Conservation (phyloP, 2,329 filamentous ascomycete genomes). For the Pseudogymnoascus sp. region DNA sequence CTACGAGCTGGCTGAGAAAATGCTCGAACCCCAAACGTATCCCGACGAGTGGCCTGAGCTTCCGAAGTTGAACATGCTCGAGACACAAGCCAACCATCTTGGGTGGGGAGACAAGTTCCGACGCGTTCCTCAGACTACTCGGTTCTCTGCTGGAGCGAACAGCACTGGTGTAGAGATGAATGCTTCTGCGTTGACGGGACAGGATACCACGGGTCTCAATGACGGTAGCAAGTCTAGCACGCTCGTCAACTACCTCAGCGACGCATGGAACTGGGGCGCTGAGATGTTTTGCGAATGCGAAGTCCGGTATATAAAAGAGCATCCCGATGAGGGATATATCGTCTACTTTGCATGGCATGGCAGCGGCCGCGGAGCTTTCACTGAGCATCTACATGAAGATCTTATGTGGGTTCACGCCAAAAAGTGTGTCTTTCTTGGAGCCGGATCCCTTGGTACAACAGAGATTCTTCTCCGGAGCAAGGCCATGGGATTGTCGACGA, state of each 20-base stretch:
- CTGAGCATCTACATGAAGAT: conserved; percentile 46
- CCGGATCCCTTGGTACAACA: conserved; percentile 56
- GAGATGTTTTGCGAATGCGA: conserved; percentile 65
- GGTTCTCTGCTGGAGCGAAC: conserved; percentile 53
- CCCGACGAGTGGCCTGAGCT: conserved; percentile 49
- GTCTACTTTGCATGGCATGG: conserved; percentile 60
- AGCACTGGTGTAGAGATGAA: conserved; percentile 57
- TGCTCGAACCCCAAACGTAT: conserved; percentile 52
- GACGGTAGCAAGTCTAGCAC: conserved; percentile 62
- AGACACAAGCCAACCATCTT: conserved; percentile 47
- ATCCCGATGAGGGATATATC: conserved; percentile 47
- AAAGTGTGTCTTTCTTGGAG: conserved; percentile 58
- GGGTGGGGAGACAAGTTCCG: conserved; percentile 46
- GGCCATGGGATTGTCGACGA: conserved; percentile 49
- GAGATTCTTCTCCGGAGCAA: conserved; percentile 57
- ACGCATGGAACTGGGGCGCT: conserved; percentile 65
- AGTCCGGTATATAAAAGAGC: conserved; percentile 53
- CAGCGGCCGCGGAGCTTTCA: conserved; percentile 47
- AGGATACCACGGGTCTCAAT: conserved; percentile 57
- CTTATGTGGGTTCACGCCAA: conserved; percentile 61
- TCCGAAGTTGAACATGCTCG: conserved; percentile 49
- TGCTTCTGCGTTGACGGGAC: conserved; percentile 50
- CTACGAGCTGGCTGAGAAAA: conserved; percentile 45
- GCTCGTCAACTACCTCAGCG: conserved; percentile 57
- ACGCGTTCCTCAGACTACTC: conserved; percentile 52